phyloP scores from a whole-genome alignment of 2,329 filamentous ascomycete genomes.

The Claviceps sp. region DNA sequence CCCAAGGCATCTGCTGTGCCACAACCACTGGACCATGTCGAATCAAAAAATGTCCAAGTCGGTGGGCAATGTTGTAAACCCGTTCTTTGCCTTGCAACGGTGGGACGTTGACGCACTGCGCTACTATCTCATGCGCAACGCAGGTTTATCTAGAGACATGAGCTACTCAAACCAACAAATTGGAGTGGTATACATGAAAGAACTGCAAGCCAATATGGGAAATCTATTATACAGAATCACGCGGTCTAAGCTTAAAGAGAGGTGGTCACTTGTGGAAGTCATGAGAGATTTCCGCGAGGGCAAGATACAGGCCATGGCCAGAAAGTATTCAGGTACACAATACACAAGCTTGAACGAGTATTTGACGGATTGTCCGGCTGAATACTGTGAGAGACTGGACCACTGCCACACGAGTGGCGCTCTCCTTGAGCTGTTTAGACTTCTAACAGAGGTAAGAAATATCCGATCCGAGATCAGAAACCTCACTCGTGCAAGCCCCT shows the following conservation, averaged over 20 bases:
- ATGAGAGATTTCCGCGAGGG: constrained; percentile 26
- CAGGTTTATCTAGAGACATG: constrained; percentile 62
- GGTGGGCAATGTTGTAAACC: constrained; percentile 87
- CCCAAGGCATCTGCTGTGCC: constrained; percentile 69
- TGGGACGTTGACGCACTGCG: constrained; percentile 82
- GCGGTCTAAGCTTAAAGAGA: constrained; percentile 36
- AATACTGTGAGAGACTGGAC: constrained; percentile 44
- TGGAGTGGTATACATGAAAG: constrained; percentile 63
- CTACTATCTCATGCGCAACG: constrained; percentile 75
- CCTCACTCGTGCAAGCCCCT: neutral
- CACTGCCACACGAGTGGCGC: constrained; percentile 50
- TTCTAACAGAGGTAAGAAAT: constrained; percentile 41
- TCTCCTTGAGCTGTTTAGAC: constrained; percentile 48
- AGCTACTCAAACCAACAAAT: constrained; percentile 75
- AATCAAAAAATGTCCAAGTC: constrained; percentile 94
- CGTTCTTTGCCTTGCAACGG: constrained; percentile 77
- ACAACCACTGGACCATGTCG: constrained; percentile 92
- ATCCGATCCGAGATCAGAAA: too few species aligned
- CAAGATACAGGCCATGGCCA: constrained; percentile 9
- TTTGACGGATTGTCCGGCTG: constrained; percentile 9
- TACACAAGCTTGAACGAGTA: constrained; percentile 16
- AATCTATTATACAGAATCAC: constrained; percentile 65
- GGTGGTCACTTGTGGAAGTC: constrained; percentile 52
- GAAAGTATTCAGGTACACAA: neutral
- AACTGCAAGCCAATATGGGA: constrained; percentile 63